phyloP scores from a whole-genome alignment of 2,329 filamentous ascomycete species.

The Colletotrichum ledebouriae region DNA sequence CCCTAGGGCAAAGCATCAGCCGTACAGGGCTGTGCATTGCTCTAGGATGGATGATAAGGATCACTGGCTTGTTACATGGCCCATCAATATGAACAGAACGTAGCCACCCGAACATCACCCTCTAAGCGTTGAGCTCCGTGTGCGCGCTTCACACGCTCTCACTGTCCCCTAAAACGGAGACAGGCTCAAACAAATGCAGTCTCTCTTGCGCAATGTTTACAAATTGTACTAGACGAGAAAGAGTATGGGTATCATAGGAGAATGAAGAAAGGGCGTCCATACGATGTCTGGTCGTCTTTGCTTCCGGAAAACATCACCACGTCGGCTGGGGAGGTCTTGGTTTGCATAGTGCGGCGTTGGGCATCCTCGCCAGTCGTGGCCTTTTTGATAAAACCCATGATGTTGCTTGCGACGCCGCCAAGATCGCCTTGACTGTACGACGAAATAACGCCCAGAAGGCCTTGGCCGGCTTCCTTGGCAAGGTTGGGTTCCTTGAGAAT shows the following conservation, averaged over 20 bases:
- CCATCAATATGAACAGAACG: background rate
- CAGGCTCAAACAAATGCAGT: conserved; percentile 3
- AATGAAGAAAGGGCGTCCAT: conserved; percentile 54
- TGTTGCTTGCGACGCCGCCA: conserved; percentile 82
- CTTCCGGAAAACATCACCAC: conserved; percentile 98
- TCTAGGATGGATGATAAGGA: conserved; percentile 55
- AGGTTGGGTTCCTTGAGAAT: conserved; percentile 78
- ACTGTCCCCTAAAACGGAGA: conserved; percentile 13
- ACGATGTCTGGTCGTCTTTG: conserved; percentile 96
- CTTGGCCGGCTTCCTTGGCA: conserved; percentile 76
- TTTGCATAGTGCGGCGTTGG: conserved; percentile 83
- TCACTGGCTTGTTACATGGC: conserved; percentile 1
- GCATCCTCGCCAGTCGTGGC: conserved; percentile 85
- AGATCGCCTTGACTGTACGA: conserved; percentile 80
- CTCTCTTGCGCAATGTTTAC: too few relatives aligned
- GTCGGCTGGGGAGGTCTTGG: conserved; percentile 94
- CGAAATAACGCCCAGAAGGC: conserved; percentile 70
- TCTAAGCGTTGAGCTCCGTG: background rate
- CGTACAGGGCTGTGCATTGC: conserved; percentile 52
- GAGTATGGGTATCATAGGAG: conserved; percentile 33
- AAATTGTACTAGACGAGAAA: background rate
- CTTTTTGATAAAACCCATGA: conserved; percentile 90
- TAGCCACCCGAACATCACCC: background rate
- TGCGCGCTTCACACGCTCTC: background rate
- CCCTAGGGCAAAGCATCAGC: conserved; percentile 59